A percentile compares a stretch with the other conserved stretches of the same genome.
phyloP scores from a whole-genome alignment of 2,329 filamentous ascomycete genomes.

The Beauveria medogensis region DNA sequence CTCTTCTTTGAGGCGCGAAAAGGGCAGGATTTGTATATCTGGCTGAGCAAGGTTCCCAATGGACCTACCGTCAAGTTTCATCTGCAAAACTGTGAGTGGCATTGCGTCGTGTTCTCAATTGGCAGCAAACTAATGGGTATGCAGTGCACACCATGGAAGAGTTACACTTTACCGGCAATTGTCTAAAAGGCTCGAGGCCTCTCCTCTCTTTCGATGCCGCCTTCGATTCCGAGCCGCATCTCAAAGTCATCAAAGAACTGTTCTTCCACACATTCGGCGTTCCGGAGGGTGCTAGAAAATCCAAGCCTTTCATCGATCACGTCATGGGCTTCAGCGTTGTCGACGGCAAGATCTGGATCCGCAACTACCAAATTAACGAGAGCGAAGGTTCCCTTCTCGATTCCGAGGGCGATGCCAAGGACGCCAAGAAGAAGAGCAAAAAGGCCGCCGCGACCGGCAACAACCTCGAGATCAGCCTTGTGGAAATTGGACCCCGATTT shows the following conservation, averaged over 20 bases:
- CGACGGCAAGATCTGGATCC: constrained; percentile 92
- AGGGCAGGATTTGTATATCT: constrained; percentile 87
- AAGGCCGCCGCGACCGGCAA: constrained; percentile 55
- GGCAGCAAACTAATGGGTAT: constrained; percentile 17
- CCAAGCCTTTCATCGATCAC: constrained; percentile 93
- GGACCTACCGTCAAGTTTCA: constrained; percentile 58
- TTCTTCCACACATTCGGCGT: constrained; percentile 88
- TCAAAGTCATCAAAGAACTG: constrained; percentile 79
- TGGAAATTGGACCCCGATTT: constrained; percentile 91
- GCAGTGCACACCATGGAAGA: constrained; percentile 92
- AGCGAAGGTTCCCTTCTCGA: constrained; percentile 53
- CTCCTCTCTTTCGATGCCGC: constrained; percentile 84
- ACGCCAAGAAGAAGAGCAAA: constrained; percentile 30
- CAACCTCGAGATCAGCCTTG: constrained; percentile 69
- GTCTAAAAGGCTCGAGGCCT: constrained; percentile 84
- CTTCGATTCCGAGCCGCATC: constrained; percentile 75
- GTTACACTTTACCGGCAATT: constrained; percentile 94
- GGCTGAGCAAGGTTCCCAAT: constrained; percentile 83
- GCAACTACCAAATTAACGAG: constrained; percentile 89
- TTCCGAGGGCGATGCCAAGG: constrained; percentile 33
- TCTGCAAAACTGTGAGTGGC: constrained; percentile 59
- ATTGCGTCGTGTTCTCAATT: background rate
- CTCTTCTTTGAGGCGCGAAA: constrained; percentile 95
- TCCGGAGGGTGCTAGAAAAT: constrained; percentile 76
- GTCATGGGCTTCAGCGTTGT: constrained; percentile 87